Conservation (phyloP, 2,329 filamentous ascomycete species). For the Sporothrix brasiliensis region DNA sequence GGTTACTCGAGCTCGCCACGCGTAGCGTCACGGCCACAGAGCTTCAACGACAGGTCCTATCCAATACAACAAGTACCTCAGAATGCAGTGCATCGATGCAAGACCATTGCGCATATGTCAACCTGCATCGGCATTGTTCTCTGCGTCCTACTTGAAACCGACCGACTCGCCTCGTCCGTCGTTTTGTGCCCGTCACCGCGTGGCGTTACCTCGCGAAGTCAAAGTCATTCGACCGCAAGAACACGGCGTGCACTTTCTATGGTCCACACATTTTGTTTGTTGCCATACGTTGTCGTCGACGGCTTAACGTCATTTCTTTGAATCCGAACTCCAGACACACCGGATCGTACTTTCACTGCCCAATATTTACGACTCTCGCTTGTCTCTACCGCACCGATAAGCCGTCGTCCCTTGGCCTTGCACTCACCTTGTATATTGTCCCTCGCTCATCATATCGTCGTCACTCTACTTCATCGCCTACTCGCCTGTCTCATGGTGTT, state of each 20-base stretch:
- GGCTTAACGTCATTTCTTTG: neutral
- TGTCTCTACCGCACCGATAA: neutral
- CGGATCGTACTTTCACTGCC: neutral
- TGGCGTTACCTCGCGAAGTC: neutral
- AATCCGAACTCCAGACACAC: neutral
- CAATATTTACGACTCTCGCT: neutral
- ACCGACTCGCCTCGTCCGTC: neutral
- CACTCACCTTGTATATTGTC: neutral
- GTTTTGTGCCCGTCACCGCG: neutral
- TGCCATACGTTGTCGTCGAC: neutral
- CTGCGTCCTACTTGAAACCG: neutral
- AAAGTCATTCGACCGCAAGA: neutral
- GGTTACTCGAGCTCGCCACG: neutral
- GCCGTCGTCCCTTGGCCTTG: neutral
- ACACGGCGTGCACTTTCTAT: neutral
- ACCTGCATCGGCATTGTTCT: neutral
- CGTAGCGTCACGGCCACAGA: neutral
- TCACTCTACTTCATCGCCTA: neutral
- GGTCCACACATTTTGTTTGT: neutral
- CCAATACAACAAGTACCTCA: neutral
- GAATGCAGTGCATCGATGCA: neutral
- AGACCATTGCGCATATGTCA: too few relatives aligned
- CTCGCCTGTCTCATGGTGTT: neutral
- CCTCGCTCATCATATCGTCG: neutral
- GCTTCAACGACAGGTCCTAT: neutral